Evolutionary conservation across 2,329 filamentous ascomycete species (phyloP).

Genomic region (Proliferodiscus dingleyae): DNA sequence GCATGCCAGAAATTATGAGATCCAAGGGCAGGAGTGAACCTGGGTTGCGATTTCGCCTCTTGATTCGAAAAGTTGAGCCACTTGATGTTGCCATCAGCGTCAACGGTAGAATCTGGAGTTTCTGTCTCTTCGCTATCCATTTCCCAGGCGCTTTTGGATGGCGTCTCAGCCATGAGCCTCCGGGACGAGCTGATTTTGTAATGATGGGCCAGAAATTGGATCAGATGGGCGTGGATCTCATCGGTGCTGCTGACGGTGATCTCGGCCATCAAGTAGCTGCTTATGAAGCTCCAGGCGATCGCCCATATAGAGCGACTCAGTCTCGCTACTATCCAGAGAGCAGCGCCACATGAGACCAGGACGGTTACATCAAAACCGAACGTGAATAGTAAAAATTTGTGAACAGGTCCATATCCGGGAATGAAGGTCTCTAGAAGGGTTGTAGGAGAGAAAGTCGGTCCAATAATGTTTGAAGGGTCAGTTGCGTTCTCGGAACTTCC

Average conservation of each 20-base stretch:
- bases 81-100: conserved; percentile 34
- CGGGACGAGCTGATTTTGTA: conserved; percentile 47
- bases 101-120: conserved; percentile 38
- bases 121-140: conserved; percentile 40
- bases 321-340: conserved; percentile 39
- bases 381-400: conserved; percentile 26
- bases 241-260: conserved; percentile 52
- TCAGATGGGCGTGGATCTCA: conserved; percentile 53
- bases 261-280: conserved; percentile 45
- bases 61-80: conserved; percentile 58
- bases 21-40: conserved; percentile 51
- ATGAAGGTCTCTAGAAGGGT: conserved; percentile 30
- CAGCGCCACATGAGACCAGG: conserved; percentile 24
- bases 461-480: conserved; percentile 6
- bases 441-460: conserved; percentile 17
- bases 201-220: conserved; percentile 53
- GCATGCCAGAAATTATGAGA: conserved; percentile 50
- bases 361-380: conserved; percentile 30
- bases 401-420: conserved; percentile 29
- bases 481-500: conserved; percentile 5
- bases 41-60: conserved; percentile 46
- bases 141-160: conserved; percentile 50
- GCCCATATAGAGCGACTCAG: conserved; percentile 35
- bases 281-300: conserved; percentile 35
- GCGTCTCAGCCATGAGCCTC: conserved; percentile 51